Percentiles rank a stretch among this genome's conserved stretches.
Conservation (phyloP, 2,329 filamentous ascomycete genomes). For the Alternaria solani region DNA sequence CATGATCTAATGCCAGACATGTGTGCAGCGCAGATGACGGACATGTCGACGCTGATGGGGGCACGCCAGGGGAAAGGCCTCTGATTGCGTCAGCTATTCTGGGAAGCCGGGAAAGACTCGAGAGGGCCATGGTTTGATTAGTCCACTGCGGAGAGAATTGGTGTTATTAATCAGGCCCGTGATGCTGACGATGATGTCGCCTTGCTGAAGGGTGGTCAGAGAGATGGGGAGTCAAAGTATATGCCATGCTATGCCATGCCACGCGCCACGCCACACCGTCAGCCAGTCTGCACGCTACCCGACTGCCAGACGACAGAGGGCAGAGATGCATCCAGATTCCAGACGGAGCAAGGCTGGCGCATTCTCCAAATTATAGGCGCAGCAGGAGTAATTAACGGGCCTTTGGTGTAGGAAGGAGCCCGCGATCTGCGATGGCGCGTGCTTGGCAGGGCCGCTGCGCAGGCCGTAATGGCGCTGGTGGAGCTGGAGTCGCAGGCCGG, state of each 20-base stretch:
- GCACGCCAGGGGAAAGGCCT: slow-evolving; percentile 7
- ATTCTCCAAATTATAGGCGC: background rate
- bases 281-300: background rate
- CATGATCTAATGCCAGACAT: slow-evolving; percentile 15
- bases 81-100: background rate
- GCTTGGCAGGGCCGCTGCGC: slow-evolving; percentile 24
- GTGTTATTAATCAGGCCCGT: background rate
- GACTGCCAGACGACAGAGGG: background rate
- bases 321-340: background rate
- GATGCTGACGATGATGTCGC: slow-evolving; percentile 1
- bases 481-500: slow-evolving; percentile 25
- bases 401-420: background rate
- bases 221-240: background rate
- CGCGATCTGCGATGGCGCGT: slow-evolving; percentile 24
- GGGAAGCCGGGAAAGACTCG: background rate
- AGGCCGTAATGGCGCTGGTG: slow-evolving; percentile 18
- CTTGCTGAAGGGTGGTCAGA: slow-evolving; percentile 11
- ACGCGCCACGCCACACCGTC: background rate
- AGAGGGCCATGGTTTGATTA: background rate
- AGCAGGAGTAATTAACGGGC: background rate
- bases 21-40: slow-evolving; percentile 9
- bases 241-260: background rate
- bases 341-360: background rate
- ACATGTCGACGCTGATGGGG: slow-evolving; percentile 7
- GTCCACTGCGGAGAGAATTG: background rate